Evolutionary conservation across 1,284 basidiomycete genomes (phyloP), one percentile per base, ranked within the genome.

Genomic region (Chalciporus piperatoides): DNA sequence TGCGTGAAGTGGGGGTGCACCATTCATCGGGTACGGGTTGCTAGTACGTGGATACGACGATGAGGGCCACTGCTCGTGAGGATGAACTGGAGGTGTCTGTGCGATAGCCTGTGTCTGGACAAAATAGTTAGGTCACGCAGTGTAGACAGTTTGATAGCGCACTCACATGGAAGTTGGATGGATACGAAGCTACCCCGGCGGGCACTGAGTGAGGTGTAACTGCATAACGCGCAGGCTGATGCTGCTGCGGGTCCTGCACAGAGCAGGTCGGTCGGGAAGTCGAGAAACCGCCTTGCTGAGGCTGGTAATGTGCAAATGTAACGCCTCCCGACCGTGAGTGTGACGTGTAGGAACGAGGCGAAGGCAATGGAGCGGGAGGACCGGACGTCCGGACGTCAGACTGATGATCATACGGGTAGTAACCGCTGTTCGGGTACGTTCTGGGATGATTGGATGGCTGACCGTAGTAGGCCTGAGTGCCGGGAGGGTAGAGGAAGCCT

Each of bases 271-370:
- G 64, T 17, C 63, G 59, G 44, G 64, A 65, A 28, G 68, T 70
- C 10, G 64, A 70, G 32, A 67, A 67, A 4, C 65, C 67, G 17
- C 64, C 67, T 52, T 64, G 68, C 27, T 70, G 68, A 14, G 64
- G 64, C 15, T 67, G 64, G 53, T 67, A 67, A 43, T 67, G 64
- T 36, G 64, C 68, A 48, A 67, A 67, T 8, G 64, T 67, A 43
- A 69, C 67, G 9, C 58, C 52, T 28, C 60, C 19, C 2, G 62
- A 42, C 33, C 46, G 61, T 6, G 58, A 32, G 30, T 59, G 56
- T 37, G 66, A 38, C 37, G 46, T 17, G 28, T 56, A 52, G 12
- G 62, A 41, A 19, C 50, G 58, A 10, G 61, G 35, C 3, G 56
- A 23, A 32, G 52, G 40, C 30, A 53, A 50, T 41, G 63, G n/a